Conservation (phyloP, 306 rosid genomes). For the Corylus americana region DNA sequence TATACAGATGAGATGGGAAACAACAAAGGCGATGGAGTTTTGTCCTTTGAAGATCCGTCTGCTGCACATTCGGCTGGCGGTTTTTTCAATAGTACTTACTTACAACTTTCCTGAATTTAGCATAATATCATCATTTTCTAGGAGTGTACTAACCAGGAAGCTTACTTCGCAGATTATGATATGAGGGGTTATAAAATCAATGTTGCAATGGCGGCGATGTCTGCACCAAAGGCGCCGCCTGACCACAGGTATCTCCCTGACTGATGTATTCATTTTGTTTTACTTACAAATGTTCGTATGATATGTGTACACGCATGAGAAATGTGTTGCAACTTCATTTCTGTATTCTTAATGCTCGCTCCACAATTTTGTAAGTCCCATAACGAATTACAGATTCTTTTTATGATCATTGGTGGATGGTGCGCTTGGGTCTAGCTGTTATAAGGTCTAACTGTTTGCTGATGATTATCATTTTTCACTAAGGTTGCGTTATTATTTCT, state of each 20-base stretch:
- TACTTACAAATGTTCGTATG: not conserved
- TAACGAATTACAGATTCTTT: not conserved
- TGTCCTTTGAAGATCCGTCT: constrained; percentile 92
- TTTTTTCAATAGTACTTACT: constrained; percentile 73
- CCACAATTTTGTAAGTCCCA: not conserved
- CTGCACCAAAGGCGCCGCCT: constrained; percentile 86
- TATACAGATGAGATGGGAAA: constrained; percentile 90
- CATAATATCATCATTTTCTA: not conserved
- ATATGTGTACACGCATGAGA: not conserved
- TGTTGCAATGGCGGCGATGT: constrained; percentile 94
- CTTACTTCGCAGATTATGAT: constrained; percentile 63
- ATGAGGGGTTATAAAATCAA: constrained; percentile 82
- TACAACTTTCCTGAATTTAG: not conserved
- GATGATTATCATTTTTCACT: not conserved
- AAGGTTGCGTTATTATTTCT: not conserved
- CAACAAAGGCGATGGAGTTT: constrained; percentile 93
- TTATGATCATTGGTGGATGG: not conserved
- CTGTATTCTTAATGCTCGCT: not conserved
- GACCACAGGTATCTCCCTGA: constrained; percentile 66
- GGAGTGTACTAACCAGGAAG: constrained; percentile 18
- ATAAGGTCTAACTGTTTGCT: not conserved
- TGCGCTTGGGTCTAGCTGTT: not conserved
- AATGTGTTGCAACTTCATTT: not conserved
- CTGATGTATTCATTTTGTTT: constrained; percentile 1
- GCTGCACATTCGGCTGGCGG: constrained; percentile 97